These are phyloP conservation scores for Claviceps quebecensis DNA, from an alignment of 2,329 filamentous ascomycete species.

Conservation along the genomic window DNA sequence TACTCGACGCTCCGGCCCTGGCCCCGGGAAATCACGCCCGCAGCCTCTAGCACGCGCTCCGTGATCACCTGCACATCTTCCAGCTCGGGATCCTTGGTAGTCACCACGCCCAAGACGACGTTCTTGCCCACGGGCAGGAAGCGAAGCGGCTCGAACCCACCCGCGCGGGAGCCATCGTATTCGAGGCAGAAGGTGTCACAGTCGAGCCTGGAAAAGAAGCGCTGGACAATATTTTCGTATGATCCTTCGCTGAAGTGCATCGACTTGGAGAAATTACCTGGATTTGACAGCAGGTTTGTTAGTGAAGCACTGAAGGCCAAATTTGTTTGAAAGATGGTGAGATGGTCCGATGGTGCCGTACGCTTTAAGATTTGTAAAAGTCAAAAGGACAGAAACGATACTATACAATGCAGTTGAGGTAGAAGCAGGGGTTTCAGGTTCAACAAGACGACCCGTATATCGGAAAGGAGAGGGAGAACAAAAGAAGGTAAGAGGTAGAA, in stretches of 20 bases:
- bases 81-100: conserved; percentile 43
- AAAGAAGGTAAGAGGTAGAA: conserved; percentile 13
- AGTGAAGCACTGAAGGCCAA: background rate
- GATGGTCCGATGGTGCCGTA: too few relatives aligned
- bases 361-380: too few relatives aligned
- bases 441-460: too few relatives aligned
- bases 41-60: conserved; percentile 39
- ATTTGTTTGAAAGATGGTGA: background rate
- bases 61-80: conserved; percentile 43
- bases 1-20: conserved; percentile 47
- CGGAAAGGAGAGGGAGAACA: conserved; percentile 16
- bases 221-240: conserved; percentile 47
- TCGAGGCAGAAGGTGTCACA: conserved; percentile 49
- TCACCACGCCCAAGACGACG: conserved; percentile 47
- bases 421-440: too few relatives aligned
- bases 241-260: conserved; percentile 51
- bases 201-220: conserved; percentile 44
- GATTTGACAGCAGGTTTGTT: background rate
- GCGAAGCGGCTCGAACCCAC: conserved; percentile 47
- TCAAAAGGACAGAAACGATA: too few relatives aligned
- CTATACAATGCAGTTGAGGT: too few relatives aligned
- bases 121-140: conserved; percentile 47
- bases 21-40: conserved; percentile 52
- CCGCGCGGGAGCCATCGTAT: conserved; percentile 45
- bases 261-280: conserved; percentile 46